Percentiles rank a stretch among this genome's conserved stretches.
Evolutionary conservation across 2,329 filamentous ascomycete species (phyloP).

Genomic region (Hypoxylon sp.): DNA sequence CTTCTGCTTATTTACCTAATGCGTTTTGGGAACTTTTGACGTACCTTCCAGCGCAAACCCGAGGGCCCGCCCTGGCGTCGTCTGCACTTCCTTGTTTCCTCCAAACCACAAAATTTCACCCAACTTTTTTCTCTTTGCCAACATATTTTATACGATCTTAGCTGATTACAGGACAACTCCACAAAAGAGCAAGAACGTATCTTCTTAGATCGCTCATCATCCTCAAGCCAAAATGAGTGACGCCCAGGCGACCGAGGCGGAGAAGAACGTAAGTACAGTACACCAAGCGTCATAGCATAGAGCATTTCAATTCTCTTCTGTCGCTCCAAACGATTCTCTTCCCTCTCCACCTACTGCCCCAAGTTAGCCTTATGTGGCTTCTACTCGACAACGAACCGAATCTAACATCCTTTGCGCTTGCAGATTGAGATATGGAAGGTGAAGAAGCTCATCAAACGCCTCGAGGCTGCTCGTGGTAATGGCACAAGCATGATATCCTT

Average conservation of each 20-base stretch:
- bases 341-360: constrained; percentile 31
- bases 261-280: constrained; percentile 83
- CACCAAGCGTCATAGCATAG: constrained; percentile 16
- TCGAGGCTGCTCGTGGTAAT: constrained; percentile 96
- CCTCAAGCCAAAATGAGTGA: constrained; percentile 78
- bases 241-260: constrained; percentile 87
- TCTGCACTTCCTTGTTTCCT: constrained; percentile 33
- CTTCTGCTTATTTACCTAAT: constrained; percentile 15
- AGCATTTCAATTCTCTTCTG: too few species aligned
- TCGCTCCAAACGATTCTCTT: not conserved
- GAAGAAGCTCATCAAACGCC: constrained; percentile 99
- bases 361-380: constrained; percentile 27
- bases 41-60: constrained; percentile 22
- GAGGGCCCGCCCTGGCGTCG: constrained; percentile 30
- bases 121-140: constrained; percentile 28
- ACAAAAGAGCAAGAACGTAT: constrained; percentile 31
- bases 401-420: constrained; percentile 34
- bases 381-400: constrained; percentile 36
- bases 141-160: constrained; percentile 35
- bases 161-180: constrained; percentile 23
- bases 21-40: constrained; percentile 19
- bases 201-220: constrained; percentile 39
- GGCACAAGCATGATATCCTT: constrained; percentile 99
- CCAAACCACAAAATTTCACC: constrained; percentile 39
- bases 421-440: constrained; percentile 92